Conservation (phyloP, 805 yeast species). For the Diddensiella transvaalensis region DNA sequence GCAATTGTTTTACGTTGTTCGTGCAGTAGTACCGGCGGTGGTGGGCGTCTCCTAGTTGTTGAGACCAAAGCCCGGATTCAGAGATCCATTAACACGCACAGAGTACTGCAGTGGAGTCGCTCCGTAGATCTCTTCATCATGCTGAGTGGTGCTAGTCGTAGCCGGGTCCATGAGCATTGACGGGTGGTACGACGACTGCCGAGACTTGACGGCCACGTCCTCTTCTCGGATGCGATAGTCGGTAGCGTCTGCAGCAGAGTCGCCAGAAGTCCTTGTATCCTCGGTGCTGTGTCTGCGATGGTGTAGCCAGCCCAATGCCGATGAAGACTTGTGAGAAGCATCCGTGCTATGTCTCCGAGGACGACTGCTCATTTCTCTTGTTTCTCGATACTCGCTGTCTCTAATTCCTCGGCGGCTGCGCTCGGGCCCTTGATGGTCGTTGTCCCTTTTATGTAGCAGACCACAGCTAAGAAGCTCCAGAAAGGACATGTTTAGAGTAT, state of each 20-base stretch:
- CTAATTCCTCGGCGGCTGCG: background rate
- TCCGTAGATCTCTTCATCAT: background rate
- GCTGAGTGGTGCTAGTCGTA: background rate
- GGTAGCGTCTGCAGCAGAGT: background rate
- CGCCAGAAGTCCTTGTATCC: background rate
- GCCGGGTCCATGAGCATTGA: background rate
- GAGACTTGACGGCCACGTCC: constrained; percentile 10
- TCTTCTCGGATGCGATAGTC: constrained; percentile 13
- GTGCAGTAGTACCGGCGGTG: too few species aligned
- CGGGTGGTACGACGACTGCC: constrained; percentile 1
- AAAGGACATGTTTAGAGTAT: too few species aligned
- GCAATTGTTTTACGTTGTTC: too few species aligned
- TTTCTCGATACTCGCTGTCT: background rate
- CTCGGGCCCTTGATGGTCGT: background rate
- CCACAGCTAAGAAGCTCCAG: background rate
- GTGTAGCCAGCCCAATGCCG: background rate
- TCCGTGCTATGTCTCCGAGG: background rate
- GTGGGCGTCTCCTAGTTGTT: too few species aligned
- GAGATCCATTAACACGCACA: constrained; percentile 7
- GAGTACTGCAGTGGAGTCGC: constrained; percentile 3
- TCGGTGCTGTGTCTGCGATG: background rate
- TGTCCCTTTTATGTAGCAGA: background rate
- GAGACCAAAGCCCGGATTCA: constrained; percentile 11
- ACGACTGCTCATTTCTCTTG: background rate
- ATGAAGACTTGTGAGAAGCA: background rate